A percentile compares a stretch with the other conserved stretches of the same genome.
phyloP scores from a whole-genome alignment of 768 basidiomycete species.

The Termitomyces sp. region DNA sequence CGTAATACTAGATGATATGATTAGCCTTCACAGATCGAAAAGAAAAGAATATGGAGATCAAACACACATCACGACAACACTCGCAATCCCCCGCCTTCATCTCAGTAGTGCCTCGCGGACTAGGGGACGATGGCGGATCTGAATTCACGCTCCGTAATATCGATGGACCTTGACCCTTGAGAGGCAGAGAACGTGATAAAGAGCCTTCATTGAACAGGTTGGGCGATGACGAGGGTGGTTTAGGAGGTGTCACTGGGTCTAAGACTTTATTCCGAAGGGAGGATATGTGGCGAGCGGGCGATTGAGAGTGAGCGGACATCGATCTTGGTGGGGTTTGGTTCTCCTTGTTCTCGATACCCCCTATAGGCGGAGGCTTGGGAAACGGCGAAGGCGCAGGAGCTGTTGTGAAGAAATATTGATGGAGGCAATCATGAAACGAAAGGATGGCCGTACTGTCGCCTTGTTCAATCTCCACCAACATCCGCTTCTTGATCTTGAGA shows the following conservation, averaged over 20 bases:
- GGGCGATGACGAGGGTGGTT: background rate
- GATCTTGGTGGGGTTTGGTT: constrained; percentile 14
- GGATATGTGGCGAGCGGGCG: background rate
- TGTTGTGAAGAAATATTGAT: background rate
- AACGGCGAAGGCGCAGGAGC: background rate
- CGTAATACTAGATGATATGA: constrained; percentile 59
- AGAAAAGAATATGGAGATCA: background rate
- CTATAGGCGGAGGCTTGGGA: constrained; percentile 17
- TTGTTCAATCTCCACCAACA: constrained; percentile 16
- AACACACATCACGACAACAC: constrained; percentile 67
- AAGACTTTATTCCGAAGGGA: constrained; percentile 3
- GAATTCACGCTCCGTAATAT: background rate
- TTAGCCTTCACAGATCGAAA: background rate
- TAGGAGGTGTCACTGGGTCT: constrained; percentile 2
- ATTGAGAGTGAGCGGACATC: background rate
- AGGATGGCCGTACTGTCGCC: background rate
- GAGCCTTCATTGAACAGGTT: constrained; percentile 3
- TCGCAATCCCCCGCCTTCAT: constrained; percentile 80
- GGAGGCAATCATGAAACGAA: background rate
- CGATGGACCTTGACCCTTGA: background rate
- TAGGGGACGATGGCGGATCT: constrained; percentile 1
- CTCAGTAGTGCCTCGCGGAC: constrained; percentile 3
- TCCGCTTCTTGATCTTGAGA: constrained; percentile 17
- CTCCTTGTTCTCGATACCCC: constrained; percentile 21
- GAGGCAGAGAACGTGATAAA: background rate